A percentile compares a stretch with the other conserved stretches of the same genome.
These are phyloP conservation scores for Arthromyces matolae DNA, from an alignment of 768 basidiomycete species.

Conservation along the genomic window DNA sequence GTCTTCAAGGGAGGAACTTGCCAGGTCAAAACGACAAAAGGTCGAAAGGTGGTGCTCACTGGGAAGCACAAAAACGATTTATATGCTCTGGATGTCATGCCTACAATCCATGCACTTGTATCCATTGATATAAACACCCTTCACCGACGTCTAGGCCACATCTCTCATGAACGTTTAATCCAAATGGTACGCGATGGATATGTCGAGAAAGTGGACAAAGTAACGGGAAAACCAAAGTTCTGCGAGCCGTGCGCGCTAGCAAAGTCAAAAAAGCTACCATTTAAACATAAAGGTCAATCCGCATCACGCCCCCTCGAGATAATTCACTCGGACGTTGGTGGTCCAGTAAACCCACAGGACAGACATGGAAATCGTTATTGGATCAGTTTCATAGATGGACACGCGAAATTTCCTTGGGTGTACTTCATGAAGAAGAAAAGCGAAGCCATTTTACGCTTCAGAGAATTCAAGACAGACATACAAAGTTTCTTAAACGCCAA, in stretches of 20 bases:
- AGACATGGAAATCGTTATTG: too few relatives aligned
- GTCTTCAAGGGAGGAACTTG: too few relatives aligned
- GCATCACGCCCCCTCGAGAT: too few relatives aligned
- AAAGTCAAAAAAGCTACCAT: too few relatives aligned
- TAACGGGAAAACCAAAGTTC: too few relatives aligned
- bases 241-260: too few relatives aligned
- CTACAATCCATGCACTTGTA: not conserved
- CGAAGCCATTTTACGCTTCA: not conserved
- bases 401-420: not conserved
- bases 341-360: too few relatives aligned
- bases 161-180: not conserved
- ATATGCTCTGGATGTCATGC: not conserved
- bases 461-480: not conserved
- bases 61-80: not conserved
- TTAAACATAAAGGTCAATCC: too few relatives aligned
- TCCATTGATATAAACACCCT: not conserved
- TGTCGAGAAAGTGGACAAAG: too few relatives aligned
- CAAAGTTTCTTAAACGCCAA: not conserved
- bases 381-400: not conserved
- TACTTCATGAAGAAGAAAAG: not conserved
- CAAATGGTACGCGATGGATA: not conserved
- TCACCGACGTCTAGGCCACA: not conserved
- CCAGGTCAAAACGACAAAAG: not conserved
- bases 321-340: too few relatives aligned
- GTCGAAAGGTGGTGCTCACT: not conserved